Evolutionary conservation across 176 grass and related monocot genomes (phyloP), one percentile per base, ranked within the genome.

Genomic region (Aegilops umbellulata): DNA sequence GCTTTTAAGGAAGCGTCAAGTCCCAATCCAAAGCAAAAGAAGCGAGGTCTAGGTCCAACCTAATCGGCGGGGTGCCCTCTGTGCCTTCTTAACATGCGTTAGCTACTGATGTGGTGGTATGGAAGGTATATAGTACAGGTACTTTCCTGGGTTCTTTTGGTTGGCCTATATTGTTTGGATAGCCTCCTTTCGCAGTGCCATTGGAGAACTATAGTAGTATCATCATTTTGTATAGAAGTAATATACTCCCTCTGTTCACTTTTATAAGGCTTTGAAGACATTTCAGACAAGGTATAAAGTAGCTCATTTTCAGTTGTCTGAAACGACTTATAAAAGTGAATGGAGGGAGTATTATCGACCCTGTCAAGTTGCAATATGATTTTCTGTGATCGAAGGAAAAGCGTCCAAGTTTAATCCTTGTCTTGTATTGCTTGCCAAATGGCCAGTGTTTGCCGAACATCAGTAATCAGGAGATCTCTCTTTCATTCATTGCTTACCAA

Each of bases 1-100:
- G 93, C 95, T 75, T 98, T 98, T 73, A 98, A 89, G 84, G 93
- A 93, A 86, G 84, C 87, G 34, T 88, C 89, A 53, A 98, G 91
- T 38, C 88, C 93, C 19, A 93, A 76, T 57, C 70, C 76, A 17
- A 98, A 95, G 81, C 57, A 89, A 67, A 93, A 89, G 91, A 94
- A 77, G 60, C 72, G 62, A 83, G 38, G 39, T 49, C 41, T 49
- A 69, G 24, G 7, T 66, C 92, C 80, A 83, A 82, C 68, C 44
- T 27, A 75, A 51, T 51, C 15, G 19, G 42, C 76, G 78, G 30
- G 7, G 1, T 25, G 29, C 39, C 9, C 22, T 65, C 30, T 65
- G 26, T 13, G 26, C 53, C 29, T 75, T 20, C 16, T 32, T 2
- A 31, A 64, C 5, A 34, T 67, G 39, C 27, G 30, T 13, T 76